These are phyloP conservation scores for Fusarium luffae DNA, from an alignment of 2,329 filamentous ascomycete species.

Conservation along the genomic window DNA sequence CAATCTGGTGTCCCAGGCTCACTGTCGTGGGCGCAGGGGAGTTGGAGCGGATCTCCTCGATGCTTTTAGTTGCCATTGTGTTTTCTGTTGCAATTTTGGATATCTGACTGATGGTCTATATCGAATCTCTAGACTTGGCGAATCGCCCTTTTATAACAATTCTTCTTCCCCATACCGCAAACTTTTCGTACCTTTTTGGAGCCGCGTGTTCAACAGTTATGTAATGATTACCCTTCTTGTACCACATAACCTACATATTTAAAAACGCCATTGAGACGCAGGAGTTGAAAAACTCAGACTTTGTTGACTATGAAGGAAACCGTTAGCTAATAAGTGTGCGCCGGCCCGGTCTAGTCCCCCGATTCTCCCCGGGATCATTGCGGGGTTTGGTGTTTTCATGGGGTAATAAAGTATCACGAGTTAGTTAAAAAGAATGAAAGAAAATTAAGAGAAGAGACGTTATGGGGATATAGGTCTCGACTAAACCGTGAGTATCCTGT, in stretches of 20 bases:
- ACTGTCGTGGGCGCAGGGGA: not conserved
- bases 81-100: not conserved
- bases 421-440: constrained; percentile 4
- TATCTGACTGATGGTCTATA: not conserved
- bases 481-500: constrained; percentile 4
- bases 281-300: constrained; percentile 5
- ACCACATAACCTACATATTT: not conserved
- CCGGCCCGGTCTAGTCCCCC: constrained; percentile 26
- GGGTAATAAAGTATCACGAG: constrained; percentile 28
- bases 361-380: constrained; percentile 33
- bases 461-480: not conserved
- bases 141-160: constrained; percentile 7
- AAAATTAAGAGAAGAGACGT: not conserved
- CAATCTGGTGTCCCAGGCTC: not conserved
- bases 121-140: constrained; percentile 10
- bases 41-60: constrained; percentile 16
- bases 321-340: constrained; percentile 34
- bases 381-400: constrained; percentile 35
- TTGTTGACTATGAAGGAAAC: constrained; percentile 14
- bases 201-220: constrained; percentile 14
- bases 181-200: not conserved
- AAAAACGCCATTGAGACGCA: constrained; percentile 10
- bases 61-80: constrained; percentile 14
- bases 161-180: not conserved
- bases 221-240: constrained; percentile 24